Conservation (phyloP, 169 alveolate genomes). For the Ichthyophthirius multifiliis region DNA sequence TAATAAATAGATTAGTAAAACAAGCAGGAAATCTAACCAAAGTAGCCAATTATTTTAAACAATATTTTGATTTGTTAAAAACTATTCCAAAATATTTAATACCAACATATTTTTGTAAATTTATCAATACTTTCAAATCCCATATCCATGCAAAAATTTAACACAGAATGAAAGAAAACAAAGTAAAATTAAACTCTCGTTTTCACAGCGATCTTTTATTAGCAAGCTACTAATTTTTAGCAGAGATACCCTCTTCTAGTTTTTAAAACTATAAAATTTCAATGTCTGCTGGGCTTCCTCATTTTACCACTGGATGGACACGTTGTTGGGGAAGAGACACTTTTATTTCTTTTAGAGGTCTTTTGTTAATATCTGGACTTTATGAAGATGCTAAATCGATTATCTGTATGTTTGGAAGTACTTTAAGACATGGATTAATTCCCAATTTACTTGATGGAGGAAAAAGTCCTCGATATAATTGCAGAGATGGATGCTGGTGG, state of each 20-base stretch:
- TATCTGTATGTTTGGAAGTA: slow-evolving; percentile 89
- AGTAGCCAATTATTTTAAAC: not conserved
- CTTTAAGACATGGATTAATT: slow-evolving; percentile 89
- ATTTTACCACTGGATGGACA: slow-evolving; percentile 90
- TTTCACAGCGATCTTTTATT: slow-evolving; percentile 36
- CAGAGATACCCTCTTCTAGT: slow-evolving; percentile 72
- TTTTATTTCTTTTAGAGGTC: slow-evolving; percentile 89
- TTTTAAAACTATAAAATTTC: slow-evolving; percentile 53
- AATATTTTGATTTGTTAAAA: slow-evolving; percentile 35
- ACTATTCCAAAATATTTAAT: slow-evolving; percentile 38
- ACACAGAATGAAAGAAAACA: not conserved
- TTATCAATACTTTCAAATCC: slow-evolving; percentile 22
- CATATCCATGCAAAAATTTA: not conserved
- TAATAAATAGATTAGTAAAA: slow-evolving; percentile 50
- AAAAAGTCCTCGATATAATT: slow-evolving; percentile 91
- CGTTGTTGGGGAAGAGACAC: slow-evolving; percentile 98
- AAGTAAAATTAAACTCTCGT: not conserved
- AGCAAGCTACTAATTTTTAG: slow-evolving; percentile 59
- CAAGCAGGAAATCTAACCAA: not conserved
- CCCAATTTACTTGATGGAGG: slow-evolving; percentile 94
- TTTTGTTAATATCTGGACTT: slow-evolving; percentile 75
- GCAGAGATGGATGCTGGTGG: slow-evolving; percentile 96
- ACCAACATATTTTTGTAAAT: slow-evolving; percentile 46
- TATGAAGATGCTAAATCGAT: slow-evolving; percentile 73
- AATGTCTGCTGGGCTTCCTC: slow-evolving; percentile 94